phyloP scores from a whole-genome alignment of 495 filamentous ascomycete genomes.

The Bombardia bombarda region DNA sequence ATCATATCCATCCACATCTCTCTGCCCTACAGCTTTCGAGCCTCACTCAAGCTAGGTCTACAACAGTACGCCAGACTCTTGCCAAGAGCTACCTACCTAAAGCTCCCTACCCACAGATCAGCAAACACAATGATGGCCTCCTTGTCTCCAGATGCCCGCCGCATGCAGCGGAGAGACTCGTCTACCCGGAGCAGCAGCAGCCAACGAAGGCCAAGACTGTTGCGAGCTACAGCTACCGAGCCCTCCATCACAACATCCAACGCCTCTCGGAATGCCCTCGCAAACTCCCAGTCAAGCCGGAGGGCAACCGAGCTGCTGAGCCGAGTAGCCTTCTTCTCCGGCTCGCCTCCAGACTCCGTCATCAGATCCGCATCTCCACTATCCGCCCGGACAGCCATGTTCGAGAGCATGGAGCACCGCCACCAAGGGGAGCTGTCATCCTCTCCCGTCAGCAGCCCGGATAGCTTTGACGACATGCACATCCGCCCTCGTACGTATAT shows the following conservation, averaged over 20 bases:
- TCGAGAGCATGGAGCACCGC: constrained; percentile 25
- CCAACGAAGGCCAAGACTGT: constrained; percentile 37
- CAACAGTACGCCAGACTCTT: constrained; percentile 4
- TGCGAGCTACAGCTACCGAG: constrained; percentile 43
- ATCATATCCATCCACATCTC: background rate
- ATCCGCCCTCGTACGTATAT: constrained; percentile 16
- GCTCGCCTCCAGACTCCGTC: constrained; percentile 25
- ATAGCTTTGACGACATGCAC: constrained; percentile 20
- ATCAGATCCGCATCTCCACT: constrained; percentile 25
- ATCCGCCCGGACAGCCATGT: constrained; percentile 27
- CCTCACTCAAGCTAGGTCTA: too few relatives aligned
- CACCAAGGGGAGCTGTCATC: constrained; percentile 19
- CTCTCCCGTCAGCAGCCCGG: constrained; percentile 22
- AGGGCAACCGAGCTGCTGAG: constrained; percentile 44
- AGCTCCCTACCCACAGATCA: constrained; percentile 4
- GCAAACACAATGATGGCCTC: constrained; percentile 24
- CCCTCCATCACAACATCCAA: constrained; percentile 49
- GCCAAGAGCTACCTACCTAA: too few relatives aligned
- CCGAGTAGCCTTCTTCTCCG: constrained; percentile 41
- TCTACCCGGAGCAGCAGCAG: constrained; percentile 20
- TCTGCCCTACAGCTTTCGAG: background rate
- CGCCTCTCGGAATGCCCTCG: constrained; percentile 39
- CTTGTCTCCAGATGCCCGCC: constrained; percentile 15
- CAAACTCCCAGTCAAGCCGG: constrained; percentile 34
- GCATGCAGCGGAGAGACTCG: constrained; percentile 29